phyloP scores from a whole-genome alignment of 225 moss, liverwort and hornwort species.

The Lunularia cruciata region DNA sequence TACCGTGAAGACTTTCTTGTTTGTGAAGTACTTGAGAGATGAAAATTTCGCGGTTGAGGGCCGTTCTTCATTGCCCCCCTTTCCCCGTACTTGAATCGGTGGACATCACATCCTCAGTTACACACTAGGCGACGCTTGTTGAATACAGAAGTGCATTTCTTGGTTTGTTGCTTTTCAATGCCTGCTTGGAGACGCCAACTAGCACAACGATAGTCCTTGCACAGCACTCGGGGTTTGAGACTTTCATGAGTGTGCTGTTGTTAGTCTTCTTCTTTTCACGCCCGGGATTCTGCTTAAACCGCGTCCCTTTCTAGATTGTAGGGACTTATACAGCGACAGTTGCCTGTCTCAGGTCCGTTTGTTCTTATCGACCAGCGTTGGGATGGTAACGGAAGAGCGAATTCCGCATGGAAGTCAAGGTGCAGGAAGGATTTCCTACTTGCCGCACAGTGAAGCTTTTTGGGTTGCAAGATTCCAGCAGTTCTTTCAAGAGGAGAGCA shows the following conservation, averaged over 20 bases:
- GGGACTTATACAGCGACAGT: background rate
- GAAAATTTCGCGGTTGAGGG: background rate
- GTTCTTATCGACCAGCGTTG: background rate
- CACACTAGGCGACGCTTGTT: background rate
- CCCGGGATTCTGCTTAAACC: background rate
- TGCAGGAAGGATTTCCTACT: slow-evolving; percentile 17
- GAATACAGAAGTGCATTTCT: background rate
- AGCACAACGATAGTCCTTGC: background rate
- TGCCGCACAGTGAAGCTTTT: background rate
- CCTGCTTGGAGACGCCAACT: background rate
- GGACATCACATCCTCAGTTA: background rate
- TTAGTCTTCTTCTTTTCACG: background rate
- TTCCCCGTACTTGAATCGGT: background rate
- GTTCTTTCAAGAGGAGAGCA: background rate
- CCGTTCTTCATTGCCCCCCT: background rate
- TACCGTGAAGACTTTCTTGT: background rate
- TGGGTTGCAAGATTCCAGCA: slow-evolving; percentile 11
- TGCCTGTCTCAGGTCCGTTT: background rate
- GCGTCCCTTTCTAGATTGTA: background rate
- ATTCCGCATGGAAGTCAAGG: slow-evolving; percentile 22
- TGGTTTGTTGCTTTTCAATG: background rate
- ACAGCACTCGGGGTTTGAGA: background rate
- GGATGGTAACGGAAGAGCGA: slow-evolving; percentile 12
- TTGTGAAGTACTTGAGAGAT: background rate
- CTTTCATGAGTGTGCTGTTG: background rate